Percentiles rank a stretch among this genome's conserved stretches.
phyloP scores from a whole-genome alignment of 371 early-diverging fungal genomes.

The Globomyces sp. region DNA sequence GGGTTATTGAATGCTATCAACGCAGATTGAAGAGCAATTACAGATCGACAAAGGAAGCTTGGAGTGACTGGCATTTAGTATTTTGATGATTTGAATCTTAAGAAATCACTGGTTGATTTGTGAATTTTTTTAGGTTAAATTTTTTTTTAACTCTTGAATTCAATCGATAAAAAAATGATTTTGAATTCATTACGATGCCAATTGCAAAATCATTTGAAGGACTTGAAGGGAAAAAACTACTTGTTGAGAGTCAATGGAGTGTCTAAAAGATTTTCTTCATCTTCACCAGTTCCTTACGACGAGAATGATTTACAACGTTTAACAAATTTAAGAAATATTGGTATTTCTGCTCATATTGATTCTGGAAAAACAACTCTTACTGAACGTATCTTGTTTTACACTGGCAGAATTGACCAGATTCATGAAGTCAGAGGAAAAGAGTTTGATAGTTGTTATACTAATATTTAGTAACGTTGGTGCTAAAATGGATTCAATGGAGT shows the following conservation, averaged over 20 bases:
- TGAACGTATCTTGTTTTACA: slow-evolving; percentile 94
- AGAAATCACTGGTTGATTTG: background rate
- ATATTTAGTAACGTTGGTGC: slow-evolving; percentile 79
- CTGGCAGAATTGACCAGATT: slow-evolving; percentile 93
- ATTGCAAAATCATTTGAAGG: background rate
- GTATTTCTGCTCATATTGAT: slow-evolving; percentile 99
- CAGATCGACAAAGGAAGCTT: slow-evolving; percentile 3
- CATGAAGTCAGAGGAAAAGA: slow-evolving; percentile 97
- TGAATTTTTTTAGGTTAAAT: too few species aligned
- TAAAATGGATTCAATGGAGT: slow-evolving; percentile 98
- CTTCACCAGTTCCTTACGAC: background rate
- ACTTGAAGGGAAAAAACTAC: too few species aligned
- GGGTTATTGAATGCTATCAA: slow-evolving; percentile 14
- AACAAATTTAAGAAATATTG: slow-evolving; percentile 75
- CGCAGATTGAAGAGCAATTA: slow-evolving; percentile 6
- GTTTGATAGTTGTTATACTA: too few species aligned
- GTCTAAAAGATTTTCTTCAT: too few species aligned
- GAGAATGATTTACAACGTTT: slow-evolving; percentile 25
- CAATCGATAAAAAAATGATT: background rate
- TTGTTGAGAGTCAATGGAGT: too few species aligned
- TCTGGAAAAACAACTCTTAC: slow-evolving; percentile 97
- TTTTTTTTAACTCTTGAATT: background rate
- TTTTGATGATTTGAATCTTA: background rate
- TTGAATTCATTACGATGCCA: background rate
- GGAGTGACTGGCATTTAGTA: background rate